These are phyloP conservation scores for Linnemannia zychae DNA, from an alignment of 192 early-diverging fungal genomes.

Conservation along the genomic window DNA sequence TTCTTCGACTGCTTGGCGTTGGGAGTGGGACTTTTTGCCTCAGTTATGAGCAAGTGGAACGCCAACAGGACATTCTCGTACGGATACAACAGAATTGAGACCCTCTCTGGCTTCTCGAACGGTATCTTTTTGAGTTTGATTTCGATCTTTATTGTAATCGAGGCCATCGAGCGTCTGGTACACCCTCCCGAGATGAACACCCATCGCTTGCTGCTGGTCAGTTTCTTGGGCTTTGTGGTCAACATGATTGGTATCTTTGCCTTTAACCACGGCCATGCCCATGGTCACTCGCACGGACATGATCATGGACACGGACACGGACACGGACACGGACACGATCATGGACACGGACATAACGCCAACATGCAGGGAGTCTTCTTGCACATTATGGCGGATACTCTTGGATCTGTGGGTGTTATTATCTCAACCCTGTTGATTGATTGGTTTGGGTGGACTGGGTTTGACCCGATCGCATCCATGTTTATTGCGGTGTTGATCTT, in stretches of 20 bases:
- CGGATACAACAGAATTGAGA: constrained; percentile 92
- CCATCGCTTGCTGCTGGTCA: constrained; percentile 86
- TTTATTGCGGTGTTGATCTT: constrained; percentile 92
- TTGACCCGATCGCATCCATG: constrained; percentile 95
- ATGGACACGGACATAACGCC: constrained; percentile 79
- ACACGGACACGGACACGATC: constrained; percentile 68
- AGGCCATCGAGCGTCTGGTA: constrained; percentile 90
- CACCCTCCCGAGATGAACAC: constrained; percentile 91
- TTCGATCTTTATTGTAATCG: constrained; percentile 91
- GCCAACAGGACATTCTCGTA: constrained; percentile 84
- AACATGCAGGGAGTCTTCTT: constrained; percentile 96
- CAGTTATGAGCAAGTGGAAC: constrained; percentile 93
- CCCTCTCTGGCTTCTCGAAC: constrained; percentile 93
- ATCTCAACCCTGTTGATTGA: constrained; percentile 92
- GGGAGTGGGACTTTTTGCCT: constrained; percentile 87
- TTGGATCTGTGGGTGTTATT: constrained; percentile 96
- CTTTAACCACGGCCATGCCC: constrained; percentile 88
- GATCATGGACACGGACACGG: constrained; percentile 71
- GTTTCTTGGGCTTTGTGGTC: constrained; percentile 90
- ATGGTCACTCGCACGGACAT: constrained; percentile 65
- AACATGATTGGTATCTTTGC: constrained; percentile 95
- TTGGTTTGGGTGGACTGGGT: constrained; percentile 93
- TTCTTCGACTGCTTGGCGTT: constrained; percentile 96
- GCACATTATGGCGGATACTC: constrained; percentile 94
- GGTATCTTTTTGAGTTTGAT: constrained; percentile 92